Evolutionary conservation across 306 rosid species (phyloP).

Genomic region (Delonix regia): DNA sequence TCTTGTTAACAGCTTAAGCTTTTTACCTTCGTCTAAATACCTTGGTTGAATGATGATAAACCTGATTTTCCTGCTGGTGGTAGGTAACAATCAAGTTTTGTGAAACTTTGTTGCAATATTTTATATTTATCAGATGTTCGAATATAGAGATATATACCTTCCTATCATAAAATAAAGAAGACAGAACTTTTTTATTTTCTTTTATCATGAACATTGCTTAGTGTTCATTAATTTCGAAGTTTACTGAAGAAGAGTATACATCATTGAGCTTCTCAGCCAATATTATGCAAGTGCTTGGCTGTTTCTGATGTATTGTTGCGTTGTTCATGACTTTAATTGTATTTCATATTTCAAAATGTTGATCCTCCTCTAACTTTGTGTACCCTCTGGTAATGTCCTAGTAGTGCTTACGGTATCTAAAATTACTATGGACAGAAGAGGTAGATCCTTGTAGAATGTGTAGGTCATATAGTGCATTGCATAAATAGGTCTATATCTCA

Average conservation of each 20-base stretch:
- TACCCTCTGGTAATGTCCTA: too few species aligned
- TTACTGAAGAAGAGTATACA: not conserved
- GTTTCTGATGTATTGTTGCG: not conserved
- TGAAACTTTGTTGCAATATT: not conserved
- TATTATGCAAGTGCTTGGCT: not conserved
- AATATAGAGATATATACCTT: not conserved
- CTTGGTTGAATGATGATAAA: not conserved
- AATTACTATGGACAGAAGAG: not conserved
- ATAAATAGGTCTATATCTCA: not conserved
- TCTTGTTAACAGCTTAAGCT: too few species aligned
- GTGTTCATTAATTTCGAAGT: not conserved
- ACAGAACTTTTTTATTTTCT: not conserved
- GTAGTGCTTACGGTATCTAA: not conserved
- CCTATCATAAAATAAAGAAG: not conserved
- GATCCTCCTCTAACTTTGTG: not conserved
- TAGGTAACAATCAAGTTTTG: not conserved
- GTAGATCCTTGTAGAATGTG: not conserved
- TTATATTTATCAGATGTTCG: not conserved
- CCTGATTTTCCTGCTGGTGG: not conserved
- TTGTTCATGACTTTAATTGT: not conserved
- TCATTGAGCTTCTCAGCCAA: not conserved
- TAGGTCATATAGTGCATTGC: not conserved
- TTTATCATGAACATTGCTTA: not conserved
- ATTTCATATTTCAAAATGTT: not conserved
- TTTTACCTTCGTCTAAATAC: not conserved